Base-by-base conservation (phyloP, 768 basidiomycete species). In the Exidia glandulosa region DNA sequence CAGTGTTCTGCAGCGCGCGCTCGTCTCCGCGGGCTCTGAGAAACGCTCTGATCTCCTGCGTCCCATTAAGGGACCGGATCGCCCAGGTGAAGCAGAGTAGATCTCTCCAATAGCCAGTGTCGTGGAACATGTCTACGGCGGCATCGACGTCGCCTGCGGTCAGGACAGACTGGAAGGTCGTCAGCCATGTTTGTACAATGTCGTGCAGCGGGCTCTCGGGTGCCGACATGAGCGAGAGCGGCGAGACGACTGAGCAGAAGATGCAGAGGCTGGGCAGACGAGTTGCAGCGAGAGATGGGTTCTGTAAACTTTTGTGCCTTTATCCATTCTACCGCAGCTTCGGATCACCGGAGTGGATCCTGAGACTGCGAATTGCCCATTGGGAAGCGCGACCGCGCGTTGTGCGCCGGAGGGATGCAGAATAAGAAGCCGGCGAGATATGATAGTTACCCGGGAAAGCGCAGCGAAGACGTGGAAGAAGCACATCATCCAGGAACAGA, bases 21-120 rank as follows among this genome's bases (percentile, higher is more conserved):
- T n/a, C n/a, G n/a, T n/a, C n/a, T n/a, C n/a, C 12, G 10, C 73
- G 66, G 23, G 65, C 60, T 1, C 57, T 30, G 5, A 79, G 67
- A 58, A 75, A 76, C 0, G 63, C 47, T 1, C 65, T 52, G 23
- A 79, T 75, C 55, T 71, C 71, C 1, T 68, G 67, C 19, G 47
- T 67, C 3, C 74, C 75, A 25, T 66, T 61, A 7, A 78, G 68
- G 2, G 76, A 64, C 29, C 76, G 73, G 32, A 69, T 70, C 60
- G 75, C 69, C 78, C 78, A 78, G 2, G 71, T 72, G 63, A 80
- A 76, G 13, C 71, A 67, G 48, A 79, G 71, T 31, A 75, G 57
- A 61, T 80, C 77, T 3, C 76, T 69, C 41, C 41, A 45, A 23
- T 45, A 45, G 41, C 41, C 41, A 23, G 19, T 45, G 41, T 45